Percentiles rank a stretch among this genome's conserved stretches.
Evolutionary conservation across 164 flowering plant species (phyloP).

Genomic region (Macadamia integrifolia): DNA sequence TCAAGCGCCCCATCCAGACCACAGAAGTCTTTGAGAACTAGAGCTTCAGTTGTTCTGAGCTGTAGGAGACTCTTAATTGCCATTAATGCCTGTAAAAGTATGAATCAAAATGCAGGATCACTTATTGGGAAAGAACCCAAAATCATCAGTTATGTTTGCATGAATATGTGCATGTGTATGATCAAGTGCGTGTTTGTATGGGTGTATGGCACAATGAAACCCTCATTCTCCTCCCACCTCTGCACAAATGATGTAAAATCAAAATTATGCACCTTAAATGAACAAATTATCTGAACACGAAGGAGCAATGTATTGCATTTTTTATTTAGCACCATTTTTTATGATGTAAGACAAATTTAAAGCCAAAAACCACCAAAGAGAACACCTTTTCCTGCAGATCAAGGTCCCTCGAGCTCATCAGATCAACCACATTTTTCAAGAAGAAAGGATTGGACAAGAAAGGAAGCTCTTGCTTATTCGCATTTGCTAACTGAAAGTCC

Average conservation of each 20-base stretch:
- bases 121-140: background rate
- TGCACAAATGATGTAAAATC: background rate
- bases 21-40: conserved; percentile 58
- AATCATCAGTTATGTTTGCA: background rate
- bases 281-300: background rate
- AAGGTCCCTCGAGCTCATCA: conserved; percentile 48
- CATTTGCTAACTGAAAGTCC: conserved; percentile 39
- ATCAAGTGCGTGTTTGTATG: too few species aligned
- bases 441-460: conserved; percentile 48
- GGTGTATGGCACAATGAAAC: too few species aligned
- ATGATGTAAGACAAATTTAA: background rate
- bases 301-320: too few species aligned
- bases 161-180: background rate
- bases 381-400: conserved; percentile 95
- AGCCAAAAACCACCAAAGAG: background rate
- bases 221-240: too few species aligned
- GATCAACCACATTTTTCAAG: conserved; percentile 78
- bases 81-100: conserved; percentile 50
- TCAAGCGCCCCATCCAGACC: conserved; percentile 55
- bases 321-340: too few species aligned
- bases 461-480: conserved; percentile 31
- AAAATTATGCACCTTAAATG: background rate
- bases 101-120: background rate
- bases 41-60: conserved; percentile 48
- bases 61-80: conserved; percentile 69